phyloP scores from a whole-genome alignment of 345 rosid genomes.

The Pseudoturritis turrita region DNA sequence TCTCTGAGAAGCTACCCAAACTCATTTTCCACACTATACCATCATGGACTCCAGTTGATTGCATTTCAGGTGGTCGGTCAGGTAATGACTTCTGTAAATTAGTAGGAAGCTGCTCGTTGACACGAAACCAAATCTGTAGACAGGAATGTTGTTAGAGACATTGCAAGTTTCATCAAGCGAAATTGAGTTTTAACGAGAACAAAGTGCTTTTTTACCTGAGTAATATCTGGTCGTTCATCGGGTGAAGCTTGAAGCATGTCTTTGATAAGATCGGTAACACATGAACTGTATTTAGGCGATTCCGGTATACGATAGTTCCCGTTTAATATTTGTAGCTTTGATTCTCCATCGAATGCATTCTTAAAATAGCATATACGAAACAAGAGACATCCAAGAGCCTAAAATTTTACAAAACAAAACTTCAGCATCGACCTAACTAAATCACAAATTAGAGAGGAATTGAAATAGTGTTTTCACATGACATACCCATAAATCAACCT shows the following conservation, averaged over 20 bases:
- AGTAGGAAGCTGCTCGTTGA: conserved; percentile 78
- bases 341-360: conserved; percentile 97
- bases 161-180: conserved; percentile 57
- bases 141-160: conserved; percentile 49
- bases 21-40: conserved; percentile 36
- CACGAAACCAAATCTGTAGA: conserved; percentile 95
- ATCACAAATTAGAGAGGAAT: background rate
- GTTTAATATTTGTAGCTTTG: conserved; percentile 87
- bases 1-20: conserved; percentile 3
- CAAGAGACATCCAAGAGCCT: conserved; percentile 99
- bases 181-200: conserved; percentile 56
- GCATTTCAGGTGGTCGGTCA: conserved; percentile 70
- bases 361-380: conserved; percentile 91
- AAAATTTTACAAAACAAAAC: conserved; percentile 13
- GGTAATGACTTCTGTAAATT: conserved; percentile 80
- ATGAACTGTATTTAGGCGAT: conserved; percentile 64
- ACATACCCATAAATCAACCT: conserved; percentile 98
- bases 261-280: conserved; percentile 59
- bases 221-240: conserved; percentile 92
- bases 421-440: conserved; percentile 7
- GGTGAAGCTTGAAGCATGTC: conserved; percentile 97
- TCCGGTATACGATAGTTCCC: conserved; percentile 95
- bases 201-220: conserved; percentile 77
- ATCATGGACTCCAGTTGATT: conserved; percentile 42
- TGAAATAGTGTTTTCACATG: conserved; percentile 3